Conservation (phyloP, 2,329 filamentous ascomycete genomes). For the Ophiosphaerella korrae region DNA sequence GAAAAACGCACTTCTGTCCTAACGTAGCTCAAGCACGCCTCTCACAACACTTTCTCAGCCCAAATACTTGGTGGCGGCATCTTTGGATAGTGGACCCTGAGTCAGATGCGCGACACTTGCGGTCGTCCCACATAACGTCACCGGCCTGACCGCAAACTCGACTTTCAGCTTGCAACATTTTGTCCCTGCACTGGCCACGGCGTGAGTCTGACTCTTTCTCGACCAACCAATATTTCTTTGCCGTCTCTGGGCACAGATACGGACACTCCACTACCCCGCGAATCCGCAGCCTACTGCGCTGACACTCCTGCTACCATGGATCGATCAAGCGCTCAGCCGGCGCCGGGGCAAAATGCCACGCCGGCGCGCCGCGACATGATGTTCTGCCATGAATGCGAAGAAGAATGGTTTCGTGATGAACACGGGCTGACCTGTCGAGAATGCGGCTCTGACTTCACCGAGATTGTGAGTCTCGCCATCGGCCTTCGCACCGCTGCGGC, state of each 20-base stretch:
- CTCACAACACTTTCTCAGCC: no score
- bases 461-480: constrained; percentile 70
- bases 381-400: constrained; percentile 80
- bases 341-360: constrained; percentile 20
- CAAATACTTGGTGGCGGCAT: no score
- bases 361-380: constrained; percentile 67
- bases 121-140: constrained; percentile 35
- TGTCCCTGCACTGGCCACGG: no score
- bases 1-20: no score
- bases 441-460: constrained; percentile 79
- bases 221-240: constrained; percentile 8
- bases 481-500: constrained; percentile 12
- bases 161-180: no score
- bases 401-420: constrained; percentile 80
- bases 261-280: constrained; percentile 1
- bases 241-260: constrained; percentile 1
- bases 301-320: constrained; percentile 27
- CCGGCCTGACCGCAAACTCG: constrained; percentile 18
- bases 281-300: constrained; percentile 1
- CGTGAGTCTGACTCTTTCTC: constrained; percentile 14
- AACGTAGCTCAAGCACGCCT: background rate
- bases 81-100: constrained; percentile 23
- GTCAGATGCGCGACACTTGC: constrained; percentile 11
- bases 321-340: constrained; percentile 20
- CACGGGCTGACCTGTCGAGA: constrained; percentile 72